A percentile compares a stretch with the other conserved stretches of the same genome.
These are phyloP conservation scores for Berkeleyomyces basicola DNA, from an alignment of 2,329 filamentous ascomycete genomes.

Conservation along the genomic window DNA sequence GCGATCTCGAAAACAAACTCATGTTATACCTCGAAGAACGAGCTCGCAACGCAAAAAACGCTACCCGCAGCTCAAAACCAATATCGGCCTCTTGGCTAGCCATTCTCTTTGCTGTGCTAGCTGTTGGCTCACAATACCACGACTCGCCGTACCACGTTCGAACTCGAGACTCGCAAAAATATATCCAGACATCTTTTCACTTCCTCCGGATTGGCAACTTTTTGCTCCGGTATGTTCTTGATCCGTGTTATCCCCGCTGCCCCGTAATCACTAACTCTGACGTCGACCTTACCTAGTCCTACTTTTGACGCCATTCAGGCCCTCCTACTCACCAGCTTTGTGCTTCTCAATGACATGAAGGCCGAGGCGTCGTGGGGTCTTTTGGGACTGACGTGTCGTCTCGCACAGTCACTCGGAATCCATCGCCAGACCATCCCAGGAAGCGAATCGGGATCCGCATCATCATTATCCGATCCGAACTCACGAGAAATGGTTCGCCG, in stretches of 20 bases:
- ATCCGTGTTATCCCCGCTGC: neutral
- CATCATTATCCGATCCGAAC: slow-evolving; percentile 22
- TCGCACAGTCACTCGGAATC: slow-evolving; percentile 48
- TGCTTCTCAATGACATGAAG: slow-evolving; percentile 52
- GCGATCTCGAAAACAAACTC: slow-evolving; percentile 46
- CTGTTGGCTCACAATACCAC: slow-evolving; percentile 49
- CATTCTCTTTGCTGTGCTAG: slow-evolving; percentile 47
- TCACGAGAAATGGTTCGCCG: slow-evolving; percentile 39
- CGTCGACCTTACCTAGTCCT: slow-evolving; percentile 25
- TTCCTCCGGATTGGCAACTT: slow-evolving; percentile 48
- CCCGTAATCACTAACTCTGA: neutral
- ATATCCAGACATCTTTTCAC: slow-evolving; percentile 48
- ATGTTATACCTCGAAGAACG: slow-evolving; percentile 50
- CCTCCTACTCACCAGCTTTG: slow-evolving; percentile 44
- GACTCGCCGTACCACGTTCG: slow-evolving; percentile 46
- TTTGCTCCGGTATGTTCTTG: slow-evolving; percentile 31
- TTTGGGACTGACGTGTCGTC: slow-evolving; percentile 44
- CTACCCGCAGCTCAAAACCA: slow-evolving; percentile 29
- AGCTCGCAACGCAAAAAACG: slow-evolving; percentile 35
- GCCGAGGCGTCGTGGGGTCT: slow-evolving; percentile 51
- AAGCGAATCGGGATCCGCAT: slow-evolving; percentile 25
- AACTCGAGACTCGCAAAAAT: slow-evolving; percentile 41
- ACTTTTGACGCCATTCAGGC: slow-evolving; percentile 51
- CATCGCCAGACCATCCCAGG: slow-evolving; percentile 30
- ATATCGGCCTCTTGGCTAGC: slow-evolving; percentile 50